Evolutionary conservation across 345 rosid genomes (phyloP), one percentile per base, ranked within the genome.

Genomic region (Populus alba): DNA sequence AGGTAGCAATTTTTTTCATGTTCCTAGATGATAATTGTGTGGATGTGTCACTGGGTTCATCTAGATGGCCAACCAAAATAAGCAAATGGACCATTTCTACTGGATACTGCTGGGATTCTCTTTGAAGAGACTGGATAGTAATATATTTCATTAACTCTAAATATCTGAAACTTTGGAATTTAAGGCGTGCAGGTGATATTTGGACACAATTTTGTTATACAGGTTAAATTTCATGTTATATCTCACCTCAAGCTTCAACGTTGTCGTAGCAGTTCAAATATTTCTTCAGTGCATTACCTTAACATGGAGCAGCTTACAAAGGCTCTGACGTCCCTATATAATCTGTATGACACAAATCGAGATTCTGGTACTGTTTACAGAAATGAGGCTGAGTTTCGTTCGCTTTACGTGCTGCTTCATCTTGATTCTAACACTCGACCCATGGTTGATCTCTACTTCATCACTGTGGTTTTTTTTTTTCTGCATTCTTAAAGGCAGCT

Each of bases 301-400:
- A 92, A 95, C 86, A 83, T 87, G 93, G 99, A 95, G 90, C 99
- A 95, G 85, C 94, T 95, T 70, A 82, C 85, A 35, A 95, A 95
- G 86, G 75, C 94, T 72, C 82, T 93, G 75, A 81, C 88, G 49
- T 86, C 99, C 75, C 84, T 95, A 27, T 95, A 90, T 87, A 78
- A 83, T 82, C 85, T 95, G 53, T 95, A 95, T 78, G 97, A 91
- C 75, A 89, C 79, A 83, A 89, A 87, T 85, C 86, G 86, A 78
- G 74, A 83, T 75, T 69, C 86, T n/a, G 70, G 78, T 69, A 79
- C 79, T 57, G 51, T 75, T 65, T 66, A 76, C 67, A 71, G 84
- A 85, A 91, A 92, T 66, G 98, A 93, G 85, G 86, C 97, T 0
- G 92, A 93, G 80, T 93, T 89, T 59, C 90, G 85, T 71, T 95